Evolutionary conservation across 2,329 filamentous ascomycete genomes (phyloP).

Genomic region (Aspergillus oerlinghausenensis): DNA sequence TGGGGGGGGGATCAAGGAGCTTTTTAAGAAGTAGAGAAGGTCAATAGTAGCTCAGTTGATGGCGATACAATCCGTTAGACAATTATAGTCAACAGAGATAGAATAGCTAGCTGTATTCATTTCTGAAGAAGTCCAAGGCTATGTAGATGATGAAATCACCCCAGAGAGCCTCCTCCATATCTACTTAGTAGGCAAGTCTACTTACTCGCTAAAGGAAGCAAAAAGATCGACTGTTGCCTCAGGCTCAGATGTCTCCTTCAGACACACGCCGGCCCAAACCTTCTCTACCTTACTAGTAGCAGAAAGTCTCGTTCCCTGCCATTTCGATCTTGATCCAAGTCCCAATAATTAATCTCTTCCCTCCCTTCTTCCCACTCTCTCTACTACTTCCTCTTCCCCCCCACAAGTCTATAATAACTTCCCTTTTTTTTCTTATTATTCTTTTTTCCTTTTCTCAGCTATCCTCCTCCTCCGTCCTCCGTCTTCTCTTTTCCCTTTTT

Average conservation of each 20-base stretch:
- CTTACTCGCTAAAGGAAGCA: not conserved
- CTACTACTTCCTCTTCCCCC: slow-evolving; percentile 9
- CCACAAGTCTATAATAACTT: slow-evolving; percentile 7
- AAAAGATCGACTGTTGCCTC: not conserved
- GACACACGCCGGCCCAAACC: slow-evolving; percentile 7
- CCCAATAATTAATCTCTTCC: slow-evolving; percentile 6
- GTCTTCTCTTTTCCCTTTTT: slow-evolving; percentile 13
- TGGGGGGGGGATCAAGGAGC: not conserved
- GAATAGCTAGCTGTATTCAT: not conserved
- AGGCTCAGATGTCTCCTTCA: not conserved
- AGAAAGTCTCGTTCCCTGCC: slow-evolving; percentile 7
- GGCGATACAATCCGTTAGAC: not conserved
- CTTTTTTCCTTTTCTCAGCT: slow-evolving; percentile 7
- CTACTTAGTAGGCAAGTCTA: not conserved
- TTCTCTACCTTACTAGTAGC: not conserved
- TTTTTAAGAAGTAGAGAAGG: not conserved
- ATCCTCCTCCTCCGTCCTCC: slow-evolving; percentile 11
- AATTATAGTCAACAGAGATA: not conserved
- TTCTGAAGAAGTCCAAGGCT: not conserved
- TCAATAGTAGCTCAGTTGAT: not conserved
- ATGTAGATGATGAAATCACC: not conserved
- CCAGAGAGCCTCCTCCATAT: not conserved
- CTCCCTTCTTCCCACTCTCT: slow-evolving; percentile 10
- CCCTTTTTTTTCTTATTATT: slow-evolving; percentile 4
- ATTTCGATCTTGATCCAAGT: slow-evolving; percentile 11